Evolutionary conservation across 805 yeast species (phyloP), one percentile per base, ranked within the genome.

Genomic region (Yarrowia divulgata): DNA sequence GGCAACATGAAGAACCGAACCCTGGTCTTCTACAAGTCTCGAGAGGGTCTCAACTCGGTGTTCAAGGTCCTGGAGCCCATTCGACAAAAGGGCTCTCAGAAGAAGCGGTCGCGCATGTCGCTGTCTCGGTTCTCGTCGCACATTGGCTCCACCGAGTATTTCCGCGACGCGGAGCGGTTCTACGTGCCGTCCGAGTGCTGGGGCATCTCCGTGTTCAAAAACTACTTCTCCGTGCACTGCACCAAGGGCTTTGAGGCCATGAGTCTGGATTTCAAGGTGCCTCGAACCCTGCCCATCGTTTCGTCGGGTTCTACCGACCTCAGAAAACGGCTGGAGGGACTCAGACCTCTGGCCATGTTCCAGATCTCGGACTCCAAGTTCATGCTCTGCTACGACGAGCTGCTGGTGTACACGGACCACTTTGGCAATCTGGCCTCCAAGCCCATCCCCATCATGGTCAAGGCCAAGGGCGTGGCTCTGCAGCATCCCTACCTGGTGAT

Each of bases 1-100:
- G 97, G 95, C 0, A 84, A 82, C 39, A 91, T 93, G 75, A 83
- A 87, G 70, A 87, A 86, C 77, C 82, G 86, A 71, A 85, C 81
- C 50, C 82, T 85, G 83, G 77, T 88, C 69, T 85, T 83, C 74
- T 85, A 82, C 77, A 85, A 87, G 78, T 86, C 85, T 74, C 82
- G 80, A 78, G 87, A 82, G 77, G 82, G 80, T 68, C 78, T 81
- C 74, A 78, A 76, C 64, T 81, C 84, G 43, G 84, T 82, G 19
- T 88, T 86, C 82, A 89, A 84, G 78, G 89, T 85, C 70, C 83
- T 85, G n/a, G 90, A 86, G 71, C 87, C 85, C 58, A 82, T 85
- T 29, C 75, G 82, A 57, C 81, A 79, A 29, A 75, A 77, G 62
- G 77, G 77, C 12, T 70, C 73, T 5, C 75, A 72, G 60, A 52